Evolutionary conservation across 768 basidiomycete species (phyloP).

Genomic region (Postia placenta): DNA sequence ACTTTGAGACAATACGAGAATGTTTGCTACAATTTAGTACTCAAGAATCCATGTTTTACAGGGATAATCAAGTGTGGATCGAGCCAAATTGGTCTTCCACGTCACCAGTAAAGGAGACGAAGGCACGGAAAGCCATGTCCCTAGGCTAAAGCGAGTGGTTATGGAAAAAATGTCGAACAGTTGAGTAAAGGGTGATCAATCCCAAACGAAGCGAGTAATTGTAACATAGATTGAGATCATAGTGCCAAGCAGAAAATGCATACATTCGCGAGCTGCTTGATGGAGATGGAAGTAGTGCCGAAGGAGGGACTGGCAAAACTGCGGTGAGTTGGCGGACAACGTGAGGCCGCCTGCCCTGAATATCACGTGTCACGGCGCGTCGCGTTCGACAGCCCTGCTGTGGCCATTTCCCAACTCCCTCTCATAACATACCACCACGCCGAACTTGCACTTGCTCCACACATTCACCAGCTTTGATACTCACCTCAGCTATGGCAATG

Average conservation of each 20-base stretch:
- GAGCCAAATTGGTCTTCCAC: conserved; percentile 59
- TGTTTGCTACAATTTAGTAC: conserved; percentile 69
- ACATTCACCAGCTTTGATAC: not conserved
- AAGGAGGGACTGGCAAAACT: no score
- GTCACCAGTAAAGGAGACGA: conserved; percentile 74
- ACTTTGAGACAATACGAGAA: not conserved
- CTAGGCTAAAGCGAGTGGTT: conserved; percentile 75
- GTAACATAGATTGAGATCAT: no score
- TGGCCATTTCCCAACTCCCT: not conserved
- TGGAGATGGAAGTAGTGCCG: no score
- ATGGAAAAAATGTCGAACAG: no score
- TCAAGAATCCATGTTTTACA: conserved; percentile 53
- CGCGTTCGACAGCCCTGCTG: not conserved
- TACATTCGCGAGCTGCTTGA: no score
- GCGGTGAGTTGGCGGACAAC: no score
- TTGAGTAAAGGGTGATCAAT: no score
- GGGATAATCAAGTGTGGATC: conserved; percentile 78
- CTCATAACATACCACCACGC: not conserved
- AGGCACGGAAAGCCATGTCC: conserved; percentile 67
- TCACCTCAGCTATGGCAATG: conserved; percentile 1
- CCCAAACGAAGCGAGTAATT: no score
- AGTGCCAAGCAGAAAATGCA: no score
- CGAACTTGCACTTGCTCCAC: not conserved
- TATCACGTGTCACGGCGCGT: conserved; percentile 5
- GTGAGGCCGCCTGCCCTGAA: conserved; percentile 3